Conservation (phyloP, 805 yeast genomes). For the Schwanniomyces vanrijiae region DNA sequence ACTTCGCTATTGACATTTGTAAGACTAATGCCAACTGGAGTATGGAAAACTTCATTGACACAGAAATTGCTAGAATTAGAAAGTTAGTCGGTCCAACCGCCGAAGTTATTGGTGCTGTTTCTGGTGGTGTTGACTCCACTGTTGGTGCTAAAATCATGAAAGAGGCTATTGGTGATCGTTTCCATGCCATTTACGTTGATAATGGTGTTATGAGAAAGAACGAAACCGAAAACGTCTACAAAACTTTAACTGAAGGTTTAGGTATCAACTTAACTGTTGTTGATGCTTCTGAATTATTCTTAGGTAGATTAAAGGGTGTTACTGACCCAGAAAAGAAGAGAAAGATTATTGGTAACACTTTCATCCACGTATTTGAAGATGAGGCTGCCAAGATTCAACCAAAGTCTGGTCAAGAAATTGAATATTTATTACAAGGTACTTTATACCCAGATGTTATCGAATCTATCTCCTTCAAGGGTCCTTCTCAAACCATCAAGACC, state of each 20-base stretch:
- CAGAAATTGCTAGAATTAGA: slow-evolving; percentile 92
- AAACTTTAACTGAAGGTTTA: slow-evolving; percentile 86
- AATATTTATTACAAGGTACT: slow-evolving; percentile 94
- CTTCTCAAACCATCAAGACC: slow-evolving; percentile 98
- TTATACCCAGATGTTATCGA: slow-evolving; percentile 98
- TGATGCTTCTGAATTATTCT: slow-evolving; percentile 90
- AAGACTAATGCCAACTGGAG: slow-evolving; percentile 89
- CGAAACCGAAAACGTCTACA: slow-evolving; percentile 86
- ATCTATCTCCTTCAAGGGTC: slow-evolving; percentile 98
- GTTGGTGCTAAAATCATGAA: slow-evolving; percentile 98
- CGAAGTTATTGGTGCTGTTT: slow-evolving; percentile 98
- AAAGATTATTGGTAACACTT: slow-evolving; percentile 97
- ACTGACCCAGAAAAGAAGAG: slow-evolving; percentile 99
- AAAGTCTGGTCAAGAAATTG: slow-evolving; percentile 84
- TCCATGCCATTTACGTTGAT: slow-evolving; percentile 97
- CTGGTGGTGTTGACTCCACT: slow-evolving; percentile 99
- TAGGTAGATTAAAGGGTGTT: slow-evolving; percentile 83
- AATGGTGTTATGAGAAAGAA: slow-evolving; percentile 96
- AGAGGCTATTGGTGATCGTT: slow-evolving; percentile 97
- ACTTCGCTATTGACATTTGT: slow-evolving; percentile 93
- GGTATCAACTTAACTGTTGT: slow-evolving; percentile 94
- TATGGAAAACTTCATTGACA: slow-evolving; percentile 95
- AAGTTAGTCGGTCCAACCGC: slow-evolving; percentile 94
- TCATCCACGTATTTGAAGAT: slow-evolving; percentile 94
- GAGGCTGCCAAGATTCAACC: slow-evolving; percentile 93